Percentiles rank a stretch among this genome's conserved stretches.
These are phyloP conservation scores for Monilinia fructicola DNA, from an alignment of 2,329 filamentous ascomycete genomes.

Conservation along the genomic window DNA sequence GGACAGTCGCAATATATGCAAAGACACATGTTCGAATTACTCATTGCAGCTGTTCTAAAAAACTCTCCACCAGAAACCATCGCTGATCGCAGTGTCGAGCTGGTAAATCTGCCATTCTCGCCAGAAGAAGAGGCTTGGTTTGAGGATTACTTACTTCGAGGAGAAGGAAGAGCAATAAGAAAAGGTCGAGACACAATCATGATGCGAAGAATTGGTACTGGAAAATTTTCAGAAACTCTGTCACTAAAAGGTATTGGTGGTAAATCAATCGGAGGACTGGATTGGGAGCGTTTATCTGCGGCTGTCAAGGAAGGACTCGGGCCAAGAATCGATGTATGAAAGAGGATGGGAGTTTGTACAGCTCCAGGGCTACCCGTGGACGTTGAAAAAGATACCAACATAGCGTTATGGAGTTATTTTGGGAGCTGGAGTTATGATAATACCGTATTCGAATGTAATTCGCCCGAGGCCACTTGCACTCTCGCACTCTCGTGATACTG, in stretches of 20 bases:
- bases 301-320: slow-evolving; percentile 39
- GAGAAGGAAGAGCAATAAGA: slow-evolving; percentile 62
- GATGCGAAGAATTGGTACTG: slow-evolving; percentile 69
- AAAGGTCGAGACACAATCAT: slow-evolving; percentile 71
- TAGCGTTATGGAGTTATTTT: slow-evolving; percentile 23
- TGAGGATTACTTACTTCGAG: slow-evolving; percentile 63
- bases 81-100: slow-evolving; percentile 62
- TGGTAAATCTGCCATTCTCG: slow-evolving; percentile 72
- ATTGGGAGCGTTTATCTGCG: slow-evolving; percentile 37
- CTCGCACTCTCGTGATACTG: slow-evolving; percentile 8
- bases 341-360: slow-evolving; percentile 4
- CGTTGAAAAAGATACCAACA: slow-evolving; percentile 25
- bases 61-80: slow-evolving; percentile 43
- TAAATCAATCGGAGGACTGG: slow-evolving; percentile 35
- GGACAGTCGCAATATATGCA: slow-evolving; percentile 61
- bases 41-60: slow-evolving; percentile 60
- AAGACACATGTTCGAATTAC: slow-evolving; percentile 63
- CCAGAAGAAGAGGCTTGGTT: slow-evolving; percentile 72
- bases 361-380: slow-evolving; percentile 17
- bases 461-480: background rate
- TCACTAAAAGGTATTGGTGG: slow-evolving; percentile 44
- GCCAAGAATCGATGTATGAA: slow-evolving; percentile 29
- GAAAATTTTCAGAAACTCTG: slow-evolving; percentile 53
- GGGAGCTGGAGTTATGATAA: slow-evolving; percentile 18
- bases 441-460: background rate